Conservation (phyloP, 495 filamentous ascomycete species). For the Penicillium dipodomyicola region DNA sequence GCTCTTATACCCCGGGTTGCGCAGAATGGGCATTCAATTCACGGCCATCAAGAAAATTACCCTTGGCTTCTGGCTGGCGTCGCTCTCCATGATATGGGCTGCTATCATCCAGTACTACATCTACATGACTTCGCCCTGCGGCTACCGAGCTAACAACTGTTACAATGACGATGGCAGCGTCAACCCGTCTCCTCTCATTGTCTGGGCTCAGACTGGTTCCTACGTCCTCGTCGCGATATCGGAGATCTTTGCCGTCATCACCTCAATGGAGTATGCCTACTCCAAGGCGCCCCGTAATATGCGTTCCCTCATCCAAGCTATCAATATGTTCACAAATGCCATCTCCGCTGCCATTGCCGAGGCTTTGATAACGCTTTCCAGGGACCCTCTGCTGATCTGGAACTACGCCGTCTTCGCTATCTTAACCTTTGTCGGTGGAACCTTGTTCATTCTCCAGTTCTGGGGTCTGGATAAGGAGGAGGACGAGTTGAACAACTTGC, state of each 20-base stretch:
- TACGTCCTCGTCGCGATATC: constrained; percentile 58
- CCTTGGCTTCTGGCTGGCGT: neutral
- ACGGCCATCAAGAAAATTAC: neutral
- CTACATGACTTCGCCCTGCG: neutral
- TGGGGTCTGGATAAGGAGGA: constrained; percentile 58
- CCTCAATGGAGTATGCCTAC: constrained; percentile 71
- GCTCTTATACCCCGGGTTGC: neutral
- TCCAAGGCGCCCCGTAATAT: constrained; percentile 80
- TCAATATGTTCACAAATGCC: neutral
- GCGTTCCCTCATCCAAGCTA: constrained; percentile 69
- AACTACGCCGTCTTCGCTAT: neutral
- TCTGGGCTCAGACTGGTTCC: neutral
- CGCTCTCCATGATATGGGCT: neutral
- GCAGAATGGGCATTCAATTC: neutral
- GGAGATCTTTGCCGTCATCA: constrained; percentile 67
- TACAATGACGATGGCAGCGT: neutral
- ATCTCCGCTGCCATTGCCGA: neutral
- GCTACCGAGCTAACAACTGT: neutral
- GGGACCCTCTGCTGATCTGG: neutral
- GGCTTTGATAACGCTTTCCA: neutral
- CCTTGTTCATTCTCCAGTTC: constrained; percentile 48
- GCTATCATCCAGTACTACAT: neutral
- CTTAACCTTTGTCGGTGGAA: neutral
- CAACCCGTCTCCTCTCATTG: neutral
- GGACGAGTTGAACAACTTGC: constrained; percentile 58